Percentiles rank a stretch among this genome's conserved stretches.
Conservation (phyloP, 345 rosid species). For the Garcia nutans region DNA sequence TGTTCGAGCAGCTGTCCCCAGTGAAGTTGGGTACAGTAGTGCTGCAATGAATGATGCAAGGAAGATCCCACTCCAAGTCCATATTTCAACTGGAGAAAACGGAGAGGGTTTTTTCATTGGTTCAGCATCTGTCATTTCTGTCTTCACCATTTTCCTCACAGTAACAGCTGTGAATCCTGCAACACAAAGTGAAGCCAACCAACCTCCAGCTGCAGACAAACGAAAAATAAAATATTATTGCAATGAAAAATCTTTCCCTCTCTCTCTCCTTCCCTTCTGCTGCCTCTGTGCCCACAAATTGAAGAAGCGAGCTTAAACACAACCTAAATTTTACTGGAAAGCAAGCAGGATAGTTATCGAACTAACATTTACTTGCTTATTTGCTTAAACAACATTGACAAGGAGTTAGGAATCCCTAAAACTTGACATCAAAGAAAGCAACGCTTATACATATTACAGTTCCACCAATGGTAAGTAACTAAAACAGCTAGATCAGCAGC, state of each 20-base stretch:
- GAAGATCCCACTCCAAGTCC: conserved; percentile 78
- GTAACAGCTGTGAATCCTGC: conserved; percentile 88
- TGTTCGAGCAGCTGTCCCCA: conserved; percentile 79
- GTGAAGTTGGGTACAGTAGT: conserved; percentile 56
- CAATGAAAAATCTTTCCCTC: not conserved
- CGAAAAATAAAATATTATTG: not conserved
- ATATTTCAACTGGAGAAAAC: conserved; percentile 64
- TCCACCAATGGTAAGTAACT: no score
- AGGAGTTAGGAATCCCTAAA: no score
- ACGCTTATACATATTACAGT: no score
- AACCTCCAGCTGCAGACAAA: conserved; percentile 67
- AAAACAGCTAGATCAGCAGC: no score
- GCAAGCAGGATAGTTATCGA: no score
- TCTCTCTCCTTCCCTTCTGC: no score
- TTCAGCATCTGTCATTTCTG: conserved; percentile 86
- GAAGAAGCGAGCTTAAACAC: not conserved
- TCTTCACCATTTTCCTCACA: conserved; percentile 74
- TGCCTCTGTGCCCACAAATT: not conserved
- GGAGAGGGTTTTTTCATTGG: conserved; percentile 91
- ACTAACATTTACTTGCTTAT: no score
- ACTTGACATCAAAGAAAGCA: no score
- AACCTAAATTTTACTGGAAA: not conserved
- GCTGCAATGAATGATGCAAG: conserved; percentile 66
- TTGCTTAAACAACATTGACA: not conserved
- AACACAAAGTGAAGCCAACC: conserved; percentile 91